Evolutionary conservation across 1,284 basidiomycete species (phyloP), one percentile per base, ranked within the genome.

Genomic region (Austroboletus niveus): DNA sequence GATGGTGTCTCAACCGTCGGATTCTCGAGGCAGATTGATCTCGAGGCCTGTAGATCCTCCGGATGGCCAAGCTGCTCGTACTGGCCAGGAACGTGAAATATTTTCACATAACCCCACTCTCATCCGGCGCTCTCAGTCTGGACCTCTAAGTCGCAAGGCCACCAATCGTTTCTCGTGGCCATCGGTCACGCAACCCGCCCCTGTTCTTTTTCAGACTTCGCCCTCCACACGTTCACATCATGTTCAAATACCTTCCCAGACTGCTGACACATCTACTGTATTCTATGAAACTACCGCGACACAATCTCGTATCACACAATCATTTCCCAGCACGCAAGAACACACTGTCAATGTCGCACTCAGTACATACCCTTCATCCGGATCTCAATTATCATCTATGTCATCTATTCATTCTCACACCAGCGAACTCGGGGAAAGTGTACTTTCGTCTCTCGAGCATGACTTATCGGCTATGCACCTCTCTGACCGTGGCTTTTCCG

Each of bases 261-360:
- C 46, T 27, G 36, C 70, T 56, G 75, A 77, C 63, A 63, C 73
- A 59, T 72, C 77, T 55, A 81, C 76, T 77, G 78, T 82, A 76
- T 82, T 72, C 69, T 82, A 82, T 65, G 78, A 82, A 69, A 81
- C 79, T 27, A 71, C 75, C 17, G 68, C 64, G 60, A 66, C 59
- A 40, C 66, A 72, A 48, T 63, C 64, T 50, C 55, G 55, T 51
- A 50, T 59, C 42, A 45, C 54, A 32, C 61, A 55, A 41, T 50
- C 55, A 51, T 53, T 55, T 48, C 27, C 44, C 39, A 54, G 51
- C 44, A 42, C 45, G 11, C 62, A 57, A 52, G 61, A 64, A 48
- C 63, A 53, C 41, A 42, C 54, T 53, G 59, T 53, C 48, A 60
- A 64, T 57, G 62, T 61, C 44, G 49, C 59, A 52, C 48, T 57